These are phyloP conservation scores for Capronia coronata DNA, from an alignment of 2,329 filamentous ascomycete species.

Conservation along the genomic window DNA sequence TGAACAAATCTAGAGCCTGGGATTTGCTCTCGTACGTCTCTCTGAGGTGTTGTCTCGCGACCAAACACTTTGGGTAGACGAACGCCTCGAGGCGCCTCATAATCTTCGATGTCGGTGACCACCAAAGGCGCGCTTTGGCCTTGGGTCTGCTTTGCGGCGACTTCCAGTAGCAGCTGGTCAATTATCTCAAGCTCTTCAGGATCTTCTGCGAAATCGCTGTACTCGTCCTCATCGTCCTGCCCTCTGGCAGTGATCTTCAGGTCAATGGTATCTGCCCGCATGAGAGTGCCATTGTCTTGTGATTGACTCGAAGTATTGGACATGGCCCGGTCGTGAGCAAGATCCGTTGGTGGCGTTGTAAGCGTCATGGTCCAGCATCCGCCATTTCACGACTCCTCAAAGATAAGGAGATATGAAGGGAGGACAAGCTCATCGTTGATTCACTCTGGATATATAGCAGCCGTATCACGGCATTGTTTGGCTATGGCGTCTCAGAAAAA, in stretches of 20 bases:
- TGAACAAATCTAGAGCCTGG: not conserved
- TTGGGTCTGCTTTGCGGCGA: slow-evolving; percentile 32
- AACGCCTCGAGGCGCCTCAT: slow-evolving; percentile 35
- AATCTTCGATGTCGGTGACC: slow-evolving; percentile 41
- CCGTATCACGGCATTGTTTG: not conserved
- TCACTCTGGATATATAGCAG: not conserved
- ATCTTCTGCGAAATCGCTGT: slow-evolving; percentile 56
- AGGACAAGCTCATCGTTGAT: not conserved
- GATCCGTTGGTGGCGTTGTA: slow-evolving; percentile 12
- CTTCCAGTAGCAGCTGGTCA: slow-evolving; percentile 45
- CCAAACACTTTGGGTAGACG: slow-evolving; percentile 40
- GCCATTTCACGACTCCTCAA: not conserved
- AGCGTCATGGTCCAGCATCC: slow-evolving; percentile 13
- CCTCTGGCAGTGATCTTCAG: not conserved
- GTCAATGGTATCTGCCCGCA: slow-evolving; percentile 7
- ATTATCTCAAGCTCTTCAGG: slow-evolving; percentile 47
- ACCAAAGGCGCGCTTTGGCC: slow-evolving; percentile 24
- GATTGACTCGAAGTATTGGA: not conserved
- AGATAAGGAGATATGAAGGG: not conserved
- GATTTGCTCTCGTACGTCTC: slow-evolving; percentile 6
- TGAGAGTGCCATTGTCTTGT: slow-evolving; percentile 2
- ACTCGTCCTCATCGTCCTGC: slow-evolving; percentile 44
- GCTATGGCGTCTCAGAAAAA: not conserved
- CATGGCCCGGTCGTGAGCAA: slow-evolving; percentile 8
- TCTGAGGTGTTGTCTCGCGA: slow-evolving; percentile 32